Evolutionary conservation across 805 yeast genomes (phyloP).

Genomic region (Tetrapisispora fleetii): DNA sequence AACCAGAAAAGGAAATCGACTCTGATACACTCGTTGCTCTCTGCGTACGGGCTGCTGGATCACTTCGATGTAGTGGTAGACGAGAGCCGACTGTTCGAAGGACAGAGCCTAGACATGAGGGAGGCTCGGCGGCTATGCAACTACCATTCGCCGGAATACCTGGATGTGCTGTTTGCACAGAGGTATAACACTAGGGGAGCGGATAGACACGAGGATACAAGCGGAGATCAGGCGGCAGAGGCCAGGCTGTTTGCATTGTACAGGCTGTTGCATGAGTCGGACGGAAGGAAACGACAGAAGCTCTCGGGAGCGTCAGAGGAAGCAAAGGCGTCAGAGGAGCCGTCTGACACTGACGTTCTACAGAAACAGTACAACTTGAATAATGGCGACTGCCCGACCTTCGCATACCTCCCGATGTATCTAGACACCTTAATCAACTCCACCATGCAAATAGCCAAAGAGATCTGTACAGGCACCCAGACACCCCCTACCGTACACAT

Average conservation of each 20-base stretch:
- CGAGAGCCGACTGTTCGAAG: conserved; percentile 5
- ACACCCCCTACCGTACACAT: conserved; percentile 31
- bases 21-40: conserved; percentile 17
- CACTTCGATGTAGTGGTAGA: conserved; percentile 17
- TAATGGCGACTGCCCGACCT: conserved; percentile 52
- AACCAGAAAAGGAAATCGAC: conserved; percentile 21
- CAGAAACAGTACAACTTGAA: neutral
- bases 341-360: neutral
- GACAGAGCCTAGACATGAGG: neutral
- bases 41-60: conserved; percentile 15
- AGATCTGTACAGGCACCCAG: neutral
- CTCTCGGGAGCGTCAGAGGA: too few relatives aligned
- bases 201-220: conserved; percentile 6
- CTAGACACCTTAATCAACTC: conserved; percentile 7
- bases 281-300: conserved; percentile 1
- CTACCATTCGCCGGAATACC: conserved; percentile 37
- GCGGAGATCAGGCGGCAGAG: conserved; percentile 2
- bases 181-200: conserved; percentile 5
- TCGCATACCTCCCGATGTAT: conserved; percentile 44
- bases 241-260: too few relatives aligned
- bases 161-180: conserved; percentile 31
- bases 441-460: neutral
- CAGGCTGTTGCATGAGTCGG: too few relatives aligned
- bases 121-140: neutral
- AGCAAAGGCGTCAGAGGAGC: too few relatives aligned